Conservation (phyloP, 169 alveolate species). For the Plasmodium fragile region DNA sequence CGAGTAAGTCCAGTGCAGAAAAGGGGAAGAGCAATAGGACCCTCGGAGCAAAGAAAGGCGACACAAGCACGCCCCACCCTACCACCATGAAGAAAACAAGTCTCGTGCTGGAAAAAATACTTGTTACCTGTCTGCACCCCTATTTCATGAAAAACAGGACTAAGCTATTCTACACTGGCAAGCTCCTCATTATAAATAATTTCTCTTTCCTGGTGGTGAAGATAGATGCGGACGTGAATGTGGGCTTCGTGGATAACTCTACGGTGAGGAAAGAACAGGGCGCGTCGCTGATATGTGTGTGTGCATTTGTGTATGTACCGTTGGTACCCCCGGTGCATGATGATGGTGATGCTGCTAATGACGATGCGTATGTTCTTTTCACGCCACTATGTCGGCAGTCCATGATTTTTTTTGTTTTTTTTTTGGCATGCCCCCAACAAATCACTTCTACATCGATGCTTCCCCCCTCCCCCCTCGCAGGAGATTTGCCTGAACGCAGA, state of each 20-base stretch:
- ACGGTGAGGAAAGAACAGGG: conserved; percentile 18
- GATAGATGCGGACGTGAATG: conserved; percentile 39
- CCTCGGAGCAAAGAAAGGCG: background rate
- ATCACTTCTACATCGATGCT: background rate
- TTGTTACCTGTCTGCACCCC: conserved; percentile 19
- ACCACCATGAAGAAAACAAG: conserved; percentile 3
- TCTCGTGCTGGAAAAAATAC: conserved; percentile 22
- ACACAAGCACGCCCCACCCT: background rate
- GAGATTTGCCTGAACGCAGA: conserved; percentile 65
- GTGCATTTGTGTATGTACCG: too few species aligned
- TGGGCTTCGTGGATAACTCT: conserved; percentile 34
- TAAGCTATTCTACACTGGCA: conserved; percentile 46
- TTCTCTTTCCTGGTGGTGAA: conserved; percentile 34
- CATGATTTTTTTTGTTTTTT: background rate
- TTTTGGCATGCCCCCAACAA: background rate
- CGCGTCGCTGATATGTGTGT: background rate
- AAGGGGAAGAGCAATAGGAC: background rate
- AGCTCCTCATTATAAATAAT: conserved; percentile 27
- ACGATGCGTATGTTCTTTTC: background rate
- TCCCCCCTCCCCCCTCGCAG: background rate
- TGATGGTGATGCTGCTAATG: too few species aligned
- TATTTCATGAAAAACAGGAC: conserved; percentile 45
- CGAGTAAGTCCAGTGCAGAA: conserved; percentile 7
- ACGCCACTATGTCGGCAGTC: background rate
- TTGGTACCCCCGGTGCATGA: background rate